phyloP scores from a whole-genome alignment of 768 basidiomycete species.

The Lentinula edodes region DNA sequence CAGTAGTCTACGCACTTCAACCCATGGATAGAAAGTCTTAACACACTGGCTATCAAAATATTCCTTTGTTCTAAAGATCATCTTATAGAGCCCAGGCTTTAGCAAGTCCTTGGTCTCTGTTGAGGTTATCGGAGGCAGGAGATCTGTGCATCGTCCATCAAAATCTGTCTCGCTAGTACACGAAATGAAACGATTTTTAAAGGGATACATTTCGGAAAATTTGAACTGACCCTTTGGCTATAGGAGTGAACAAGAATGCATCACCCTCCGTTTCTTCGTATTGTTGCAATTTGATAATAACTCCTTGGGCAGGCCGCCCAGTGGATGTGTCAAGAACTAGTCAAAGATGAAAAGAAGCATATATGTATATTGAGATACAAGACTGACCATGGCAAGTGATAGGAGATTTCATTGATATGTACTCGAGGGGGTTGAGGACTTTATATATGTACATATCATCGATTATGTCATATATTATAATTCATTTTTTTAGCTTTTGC shows the following conservation, averaged over 20 bases:
- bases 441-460: too few species aligned
- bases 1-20: conserved; percentile 55
- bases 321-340: conserved; percentile 82
- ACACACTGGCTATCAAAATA: conserved; percentile 67
- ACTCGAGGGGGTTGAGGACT: not conserved
- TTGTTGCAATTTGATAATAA: conserved; percentile 58
- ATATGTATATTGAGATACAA: not conserved
- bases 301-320: conserved; percentile 74
- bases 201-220: not conserved
- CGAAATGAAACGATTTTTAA: conserved; percentile 5
- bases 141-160: conserved; percentile 77
- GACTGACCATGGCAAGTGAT: conserved; percentile 85
- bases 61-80: conserved; percentile 76
- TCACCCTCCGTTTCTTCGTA: conserved; percentile 30
- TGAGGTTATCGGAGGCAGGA: conserved; percentile 55
- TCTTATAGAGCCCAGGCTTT: conserved; percentile 67
- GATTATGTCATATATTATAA: not conserved
- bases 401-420: conserved; percentile 50
- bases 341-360: not conserved
- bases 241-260: conserved; percentile 41
- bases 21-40: conserved; percentile 83
- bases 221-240: conserved; percentile 54
- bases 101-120: conserved; percentile 40
- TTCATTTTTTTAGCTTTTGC: not conserved
- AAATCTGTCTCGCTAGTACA: conserved; percentile 59